Evolutionary conservation across 2,329 filamentous ascomycete genomes (phyloP), one percentile per base, ranked within the genome.

Genomic region (Helotiales sp.): DNA sequence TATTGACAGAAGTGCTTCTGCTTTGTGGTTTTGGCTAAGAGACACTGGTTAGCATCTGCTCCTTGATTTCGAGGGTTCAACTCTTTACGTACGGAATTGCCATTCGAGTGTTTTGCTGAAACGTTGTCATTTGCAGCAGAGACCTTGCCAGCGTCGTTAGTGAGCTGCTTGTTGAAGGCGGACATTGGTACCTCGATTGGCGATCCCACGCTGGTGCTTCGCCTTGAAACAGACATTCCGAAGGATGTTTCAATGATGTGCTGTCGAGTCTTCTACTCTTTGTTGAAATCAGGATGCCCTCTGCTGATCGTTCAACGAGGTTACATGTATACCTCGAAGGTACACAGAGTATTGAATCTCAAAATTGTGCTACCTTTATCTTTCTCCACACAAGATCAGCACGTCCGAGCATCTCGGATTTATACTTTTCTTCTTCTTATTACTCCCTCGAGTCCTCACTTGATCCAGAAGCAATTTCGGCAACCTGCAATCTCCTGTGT

Each of bases 131-230:
- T 42, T 2, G 29, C 27, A 33, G 17, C 34, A 6, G 48, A 44
- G 13, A 24, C 10, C 22, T 47, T 54, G 17, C 52, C 24, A 5
- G 42, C 42, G 50, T 51, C 48, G 7, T 55, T 53, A 3, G 54
- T 33, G 13, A 54, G 33, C 33, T 58, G 38, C 36, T n/a, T 31
- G 7, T 56, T 62, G 55, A 57, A 58, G 55, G 44, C 55, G 19
- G 34, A 58, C 52, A 56, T 60, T 44, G 44, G 57, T 29, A 55
- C 40, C 25, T 54, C 49, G 30, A 38, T 40, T 50, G 46, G 57
- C 30, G 31, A 49, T 29, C 55, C 38, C 48, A 49, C 38, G 27
- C 24, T 25, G 38, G 61, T 42, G 8, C 44, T 40, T 38, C 15
- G 9, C 19, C 52, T 48, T 31, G 46, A 40, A 34, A 47, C 24